These are phyloP conservation scores for Fusarium sp. DNA, from an alignment of 2,329 filamentous ascomycete genomes.

Conservation along the genomic window DNA sequence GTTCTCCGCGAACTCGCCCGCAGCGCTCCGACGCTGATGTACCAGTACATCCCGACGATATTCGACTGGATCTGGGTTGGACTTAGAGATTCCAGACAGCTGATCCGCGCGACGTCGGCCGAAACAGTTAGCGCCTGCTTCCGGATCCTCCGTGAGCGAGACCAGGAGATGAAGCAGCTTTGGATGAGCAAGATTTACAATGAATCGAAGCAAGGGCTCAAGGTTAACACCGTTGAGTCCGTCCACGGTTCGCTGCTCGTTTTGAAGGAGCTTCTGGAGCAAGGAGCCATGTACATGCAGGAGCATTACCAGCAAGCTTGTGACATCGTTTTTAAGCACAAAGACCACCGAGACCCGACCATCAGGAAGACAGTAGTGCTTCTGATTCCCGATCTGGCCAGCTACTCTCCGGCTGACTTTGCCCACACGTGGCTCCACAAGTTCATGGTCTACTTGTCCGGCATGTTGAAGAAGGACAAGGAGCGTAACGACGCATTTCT, in stretches of 20 bases:
- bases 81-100: conserved; percentile 87
- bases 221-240: conserved; percentile 85
- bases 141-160: conserved; percentile 93
- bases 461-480: conserved; percentile 94
- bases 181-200: conserved; percentile 95
- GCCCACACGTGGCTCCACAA: conserved; percentile 89
- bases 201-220: conserved; percentile 85
- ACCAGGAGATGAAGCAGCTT: conserved; percentile 86
- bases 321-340: conserved; percentile 92
- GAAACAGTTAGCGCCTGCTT: conserved; percentile 97
- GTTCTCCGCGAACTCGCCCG: conserved; percentile 91
- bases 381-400: conserved; percentile 92
- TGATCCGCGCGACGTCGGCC: conserved; percentile 92
- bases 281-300: conserved; percentile 99
- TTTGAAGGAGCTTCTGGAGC: conserved; percentile 91
- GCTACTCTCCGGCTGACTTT: conserved; percentile 93
- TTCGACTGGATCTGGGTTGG: conserved; percentile 98
- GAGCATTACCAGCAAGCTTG: conserved; percentile 93
- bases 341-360: conserved; percentile 90
- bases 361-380: conserved; percentile 92
- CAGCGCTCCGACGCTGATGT: conserved; percentile 95
- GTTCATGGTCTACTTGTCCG: conserved; percentile 96
- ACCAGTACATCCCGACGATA: conserved; percentile 94
- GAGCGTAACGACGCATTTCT: conserved; percentile 95
- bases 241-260: conserved; percentile 96